phyloP scores from a whole-genome alignment of 192 early-diverging fungal genomes.

The Podochytrium sp. region DNA sequence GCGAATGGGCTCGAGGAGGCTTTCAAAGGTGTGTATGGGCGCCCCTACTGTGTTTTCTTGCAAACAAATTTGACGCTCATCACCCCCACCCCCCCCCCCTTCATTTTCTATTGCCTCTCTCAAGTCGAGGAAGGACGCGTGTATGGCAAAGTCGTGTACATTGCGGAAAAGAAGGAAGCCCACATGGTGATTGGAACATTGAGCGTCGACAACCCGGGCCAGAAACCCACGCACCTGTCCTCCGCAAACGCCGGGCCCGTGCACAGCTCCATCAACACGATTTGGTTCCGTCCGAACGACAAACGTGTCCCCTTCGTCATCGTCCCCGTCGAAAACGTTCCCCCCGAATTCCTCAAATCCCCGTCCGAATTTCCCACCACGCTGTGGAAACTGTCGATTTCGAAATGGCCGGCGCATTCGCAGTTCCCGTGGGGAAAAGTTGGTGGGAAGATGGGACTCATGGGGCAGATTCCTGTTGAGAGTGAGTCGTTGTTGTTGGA shows the following conservation, averaged over 20 bases:
- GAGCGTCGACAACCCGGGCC: conserved; percentile 35
- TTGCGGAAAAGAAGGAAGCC: conserved; percentile 37
- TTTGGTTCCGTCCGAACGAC: conserved; percentile 85
- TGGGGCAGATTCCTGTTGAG: conserved; percentile 78
- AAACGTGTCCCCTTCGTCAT: conserved; percentile 77
- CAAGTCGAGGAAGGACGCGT: conserved; percentile 28
- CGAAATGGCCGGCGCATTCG: conserved; percentile 71
- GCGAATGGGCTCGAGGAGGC: too few relatives aligned
- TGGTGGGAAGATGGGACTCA: conserved; percentile 72
- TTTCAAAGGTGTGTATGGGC: too few relatives aligned
- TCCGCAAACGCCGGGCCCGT: background rate
- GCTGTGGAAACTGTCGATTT: conserved; percentile 65
- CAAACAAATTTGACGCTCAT: too few relatives aligned
- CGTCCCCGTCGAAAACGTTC: conserved; percentile 75
- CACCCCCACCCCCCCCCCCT: too few relatives aligned
- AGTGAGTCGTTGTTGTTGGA: conserved; percentile 83
- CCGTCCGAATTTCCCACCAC: conserved; percentile 57
- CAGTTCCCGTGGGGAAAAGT: conserved; percentile 77
- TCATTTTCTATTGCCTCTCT: conserved; percentile 5
- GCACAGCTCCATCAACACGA: conserved; percentile 39
- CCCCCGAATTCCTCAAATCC: conserved; percentile 70
- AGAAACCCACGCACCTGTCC: background rate
- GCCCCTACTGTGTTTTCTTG: conserved; percentile 54
- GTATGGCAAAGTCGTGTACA: conserved; percentile 54
- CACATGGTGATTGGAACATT: conserved; percentile 51